Base-by-base conservation (phyloP, 192 early-diverging fungal species). In the Glomus cerebriforme region DNA sequence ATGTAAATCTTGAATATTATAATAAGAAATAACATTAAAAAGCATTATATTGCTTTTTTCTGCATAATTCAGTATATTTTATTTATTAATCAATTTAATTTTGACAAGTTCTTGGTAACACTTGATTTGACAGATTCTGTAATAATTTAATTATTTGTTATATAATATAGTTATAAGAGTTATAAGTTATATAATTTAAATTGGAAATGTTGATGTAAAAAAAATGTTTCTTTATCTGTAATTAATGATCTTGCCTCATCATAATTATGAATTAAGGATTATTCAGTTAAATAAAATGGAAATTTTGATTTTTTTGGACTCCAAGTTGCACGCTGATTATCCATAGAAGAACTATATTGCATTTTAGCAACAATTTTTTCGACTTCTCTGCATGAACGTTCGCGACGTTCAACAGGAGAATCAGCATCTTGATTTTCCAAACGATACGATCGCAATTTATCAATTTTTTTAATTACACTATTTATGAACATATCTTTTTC, bases 391-490 rank as follows among this genome's bases (percentile, higher is more conserved):
- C 17, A 77, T 9, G 63, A 62, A 66, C 63, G 65, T 64, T 68
- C 77, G 22, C 37, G 26, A 17, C 64, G 76, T 35, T 67, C 29
- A 43, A 26, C 15, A 22, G 90, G 81, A 2, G 80, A 76, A 10
- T 82, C 49, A 2, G 86, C 86, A 74, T 87, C 86, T 39, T 88
- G 87, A 60, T 86, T 85, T n/a, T 82, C 59, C 72, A 88, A 54
- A 34, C 87, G 74, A 34, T 85, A 79, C 3, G 58, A 65, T 54
- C 81, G 77, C 13, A 87, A 73, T 19, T 84, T 82, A 26, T 87
- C 88, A 37, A 88, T 79, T 75, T 86, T 83, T 80, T 83, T 81
- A 43, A 88, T 65, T 68, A 86, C 79, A 32, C 79, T 82, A 7
- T 85, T 79, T 32, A 88, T 76, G 3, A 85, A 83, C 73, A 88